These are phyloP conservation scores for Ustilago bromivora DNA, from an alignment of 1,284 basidiomycete species.

Conservation along the genomic window DNA sequence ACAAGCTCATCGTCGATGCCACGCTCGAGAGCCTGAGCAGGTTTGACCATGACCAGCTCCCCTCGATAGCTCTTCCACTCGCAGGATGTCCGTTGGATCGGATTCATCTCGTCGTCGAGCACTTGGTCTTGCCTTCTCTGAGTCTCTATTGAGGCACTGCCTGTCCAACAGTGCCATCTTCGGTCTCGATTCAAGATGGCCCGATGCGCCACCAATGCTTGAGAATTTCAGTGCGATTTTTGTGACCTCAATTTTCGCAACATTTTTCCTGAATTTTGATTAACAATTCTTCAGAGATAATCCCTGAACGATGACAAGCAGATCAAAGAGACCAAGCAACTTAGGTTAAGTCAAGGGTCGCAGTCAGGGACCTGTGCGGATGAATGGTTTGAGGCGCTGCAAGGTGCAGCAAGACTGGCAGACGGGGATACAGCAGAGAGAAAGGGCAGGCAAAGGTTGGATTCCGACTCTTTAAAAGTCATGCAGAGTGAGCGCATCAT, in stretches of 20 bases:
- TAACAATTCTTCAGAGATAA: not conserved
- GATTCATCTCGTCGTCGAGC: not conserved
- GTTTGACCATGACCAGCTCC: not conserved
- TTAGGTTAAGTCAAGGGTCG: not conserved
- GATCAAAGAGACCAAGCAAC: not conserved
- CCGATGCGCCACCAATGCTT: too few relatives aligned
- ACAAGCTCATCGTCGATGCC: slow-evolving; percentile 1
- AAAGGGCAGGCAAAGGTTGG: not conserved
- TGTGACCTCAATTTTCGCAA: not conserved
- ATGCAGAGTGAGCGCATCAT: slow-evolving; percentile 31
- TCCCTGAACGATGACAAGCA: not conserved
- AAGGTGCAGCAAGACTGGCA: not conserved
- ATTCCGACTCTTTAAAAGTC: slow-evolving; percentile 1
- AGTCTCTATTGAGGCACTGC: too few relatives aligned
- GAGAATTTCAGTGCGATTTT: not conserved
- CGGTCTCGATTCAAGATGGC: not conserved
- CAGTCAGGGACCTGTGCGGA: not conserved
- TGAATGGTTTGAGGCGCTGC: not conserved
- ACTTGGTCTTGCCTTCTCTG: too few relatives aligned
- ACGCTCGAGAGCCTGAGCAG: not conserved
- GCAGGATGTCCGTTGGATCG: too few relatives aligned
- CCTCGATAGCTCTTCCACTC: too few relatives aligned
- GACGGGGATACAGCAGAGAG: not conserved
- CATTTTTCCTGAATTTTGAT: not conserved
- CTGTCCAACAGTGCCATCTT: slow-evolving; percentile 1